Evolutionary conservation across 1,284 basidiomycete species (phyloP), one percentile per base, ranked within the genome.

Genomic region (Fomitopsis betulina): DNA sequence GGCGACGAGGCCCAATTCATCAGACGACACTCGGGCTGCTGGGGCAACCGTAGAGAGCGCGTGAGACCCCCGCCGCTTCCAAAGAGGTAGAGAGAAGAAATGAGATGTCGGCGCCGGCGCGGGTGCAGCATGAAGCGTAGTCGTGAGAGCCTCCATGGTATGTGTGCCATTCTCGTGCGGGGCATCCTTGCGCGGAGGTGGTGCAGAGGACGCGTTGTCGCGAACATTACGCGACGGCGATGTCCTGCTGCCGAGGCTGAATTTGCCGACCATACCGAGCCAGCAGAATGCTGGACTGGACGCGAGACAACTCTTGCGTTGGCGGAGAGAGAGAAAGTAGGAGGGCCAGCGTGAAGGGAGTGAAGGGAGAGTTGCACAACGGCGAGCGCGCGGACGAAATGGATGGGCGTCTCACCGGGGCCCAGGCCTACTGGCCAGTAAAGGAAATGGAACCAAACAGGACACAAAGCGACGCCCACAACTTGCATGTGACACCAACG

Each of bases 1-100:
- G 25, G 45, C 23, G 56, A 70, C 60, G 5, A 65, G 27, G 40
- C 71, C 69, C 33, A 69, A 60, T 57, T 76, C 72, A 59, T 71
- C 71, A 56, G 67, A 61, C 23, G 62, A 67, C 37, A 59, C 61
- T 42, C 62, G 56, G 38, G 59, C 54, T 25, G 64, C 53, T 33
- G 70, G 27, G 69, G 65, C 32, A 68, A 67, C 35, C 72, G 68
- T 52, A 69, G 62, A 56, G 53, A 60, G 60, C 21, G 59, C 59
- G 7, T 55, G 61, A 15, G 62, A 54, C 39, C 43, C 60, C 62
- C 81, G 82, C 63, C 81, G 84, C 66, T 77, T 81, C 87, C 86
- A 87, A 58, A 79, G 75, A 19, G 86, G 84, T 30, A 85, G 69
- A 38, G 86, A 83, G 69, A 89, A 84, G 73, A 88, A 84, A 70